phyloP scores from a whole-genome alignment of 1,284 basidiomycete species.

The Omphalotus olearius region DNA sequence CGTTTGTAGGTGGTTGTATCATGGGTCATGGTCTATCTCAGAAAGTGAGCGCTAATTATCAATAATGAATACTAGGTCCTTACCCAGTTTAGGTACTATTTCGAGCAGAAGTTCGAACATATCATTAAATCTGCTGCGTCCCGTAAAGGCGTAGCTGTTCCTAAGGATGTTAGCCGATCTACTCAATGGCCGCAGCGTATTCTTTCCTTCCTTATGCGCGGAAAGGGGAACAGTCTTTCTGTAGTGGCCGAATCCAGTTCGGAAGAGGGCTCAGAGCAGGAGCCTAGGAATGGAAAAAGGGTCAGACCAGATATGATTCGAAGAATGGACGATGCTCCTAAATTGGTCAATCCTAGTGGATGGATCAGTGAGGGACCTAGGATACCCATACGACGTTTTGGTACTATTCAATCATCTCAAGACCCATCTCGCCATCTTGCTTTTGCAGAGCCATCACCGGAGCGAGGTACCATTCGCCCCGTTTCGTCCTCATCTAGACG shows the following conservation, averaged over 20 bases:
- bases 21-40: slow-evolving; percentile 68
- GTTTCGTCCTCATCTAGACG: no score
- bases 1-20: slow-evolving; percentile 58
- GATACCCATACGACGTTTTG: slow-evolving; percentile 18
- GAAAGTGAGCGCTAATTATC: slow-evolving; percentile 41
- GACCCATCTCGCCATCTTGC: slow-evolving; percentile 18
- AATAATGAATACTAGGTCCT: neutral
- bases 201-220: slow-evolving; percentile 13
- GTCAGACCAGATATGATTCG: slow-evolving; percentile 85
- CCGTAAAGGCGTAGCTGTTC: slow-evolving; percentile 22
- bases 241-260: slow-evolving; percentile 9
- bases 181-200: slow-evolving; percentile 29
- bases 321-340: slow-evolving; percentile 74
- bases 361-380: slow-evolving; percentile 48
- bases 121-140: slow-evolving; percentile 53
- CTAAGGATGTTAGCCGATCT: slow-evolving; percentile 17
- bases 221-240: neutral
- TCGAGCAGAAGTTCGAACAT: slow-evolving; percentile 68
- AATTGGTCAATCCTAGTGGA: slow-evolving; percentile 82
- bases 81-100: slow-evolving; percentile 55
- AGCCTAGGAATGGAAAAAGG: slow-evolving; percentile 26
- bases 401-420: slow-evolving; percentile 14
- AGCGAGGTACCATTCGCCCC: neutral
- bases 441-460: slow-evolving; percentile 15
- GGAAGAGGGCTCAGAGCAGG: slow-evolving; percentile 16